Evolutionary conservation across 306 rosid genomes (phyloP).

Genomic region (Medicago arabica): DNA sequence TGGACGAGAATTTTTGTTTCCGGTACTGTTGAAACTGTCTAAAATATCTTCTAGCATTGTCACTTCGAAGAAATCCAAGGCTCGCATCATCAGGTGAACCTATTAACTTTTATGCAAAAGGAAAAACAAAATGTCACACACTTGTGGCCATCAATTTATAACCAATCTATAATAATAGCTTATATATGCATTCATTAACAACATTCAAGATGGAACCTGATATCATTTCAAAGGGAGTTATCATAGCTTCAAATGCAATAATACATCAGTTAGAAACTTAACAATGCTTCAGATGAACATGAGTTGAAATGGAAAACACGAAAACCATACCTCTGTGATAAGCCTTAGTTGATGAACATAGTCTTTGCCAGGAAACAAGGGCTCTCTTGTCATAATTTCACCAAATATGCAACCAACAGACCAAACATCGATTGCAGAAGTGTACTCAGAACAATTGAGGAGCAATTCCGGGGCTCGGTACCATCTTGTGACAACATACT

Average conservation of each 20-base stretch:
- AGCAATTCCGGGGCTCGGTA: slow-evolving; percentile 62
- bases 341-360: slow-evolving; percentile 50
- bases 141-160: slow-evolving; percentile 24
- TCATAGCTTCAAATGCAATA: slow-evolving; percentile 34
- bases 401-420: slow-evolving; percentile 91
- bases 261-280: slow-evolving; percentile 16
- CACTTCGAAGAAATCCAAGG: slow-evolving; percentile 98
- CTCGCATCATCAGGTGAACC: slow-evolving; percentile 98
- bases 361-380: slow-evolving; percentile 89
- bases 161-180: slow-evolving; percentile 24
- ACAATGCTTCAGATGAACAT: slow-evolving; percentile 8
- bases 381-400: slow-evolving; percentile 81
- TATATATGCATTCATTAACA: slow-evolving; percentile 27
- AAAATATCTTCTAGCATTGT: slow-evolving; percentile 91
- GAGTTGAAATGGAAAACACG: slow-evolving; percentile 31
- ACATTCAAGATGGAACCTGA: slow-evolving; percentile 14
- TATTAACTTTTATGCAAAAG: slow-evolving; percentile 68
- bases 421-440: slow-evolving; percentile 92
- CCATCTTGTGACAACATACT: slow-evolving; percentile 55
- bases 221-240: slow-evolving; percentile 13
- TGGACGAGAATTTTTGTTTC: slow-evolving; percentile 85
- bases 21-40: slow-evolving; percentile 92
- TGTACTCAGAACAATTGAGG: slow-evolving; percentile 83
- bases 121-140: slow-evolving; percentile 44
- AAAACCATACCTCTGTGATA: slow-evolving; percentile 44